Evolutionary conservation across 1,284 basidiomycete genomes (phyloP), one percentile per base, ranked within the genome.

Genomic region (Malassezia furfur): DNA sequence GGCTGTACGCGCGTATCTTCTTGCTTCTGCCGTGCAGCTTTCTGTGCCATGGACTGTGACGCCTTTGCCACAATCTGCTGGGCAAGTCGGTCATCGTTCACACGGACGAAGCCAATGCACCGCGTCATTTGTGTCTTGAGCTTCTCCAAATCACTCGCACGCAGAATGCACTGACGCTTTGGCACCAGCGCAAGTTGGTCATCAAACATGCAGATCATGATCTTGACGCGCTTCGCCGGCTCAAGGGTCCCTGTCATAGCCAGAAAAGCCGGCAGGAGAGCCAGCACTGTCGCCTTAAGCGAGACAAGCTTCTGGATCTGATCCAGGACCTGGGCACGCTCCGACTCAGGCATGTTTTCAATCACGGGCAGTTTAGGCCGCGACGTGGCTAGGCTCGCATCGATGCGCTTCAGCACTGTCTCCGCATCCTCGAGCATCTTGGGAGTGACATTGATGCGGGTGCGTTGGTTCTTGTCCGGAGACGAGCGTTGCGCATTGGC

Each of bases 141-240:
- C 60, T 72, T 71, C 49, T 72, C 69, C 35, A 73, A 55, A 47
- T 73, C 70, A 19, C 58, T 55, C 25, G 62, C 40, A 14, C 64
- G 60, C 25, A 73, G 52, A 40, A 71, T 68, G 57, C 66, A 70
- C 52, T 71, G 61, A 37, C 63, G 57, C 50, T 59, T 58, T 30
- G 65, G 53, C 36, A 68, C 47, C 40, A 72, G 41, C 21, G 65
- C 69, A 44, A 65, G 52, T 52, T 73, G 70, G 46, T 73, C 70
- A 39, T 66, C 61, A 59, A 72, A 66, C 66, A 73, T 70, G 61
- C 57, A 73, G 2, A 64, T 61, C 70, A 73, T 73, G 36, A 72
- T 68, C 55, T 71, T 73, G 44, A 71, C 63, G 30, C 69, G 61
- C 55, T 69, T 67, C 6, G 69, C 67, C 2, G 69, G 61, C 43